Percentiles rank a stretch among this genome's conserved stretches.
These are phyloP conservation scores for Fusarium buharicum DNA, from an alignment of 2,329 filamentous ascomycete genomes.

Conservation along the genomic window DNA sequence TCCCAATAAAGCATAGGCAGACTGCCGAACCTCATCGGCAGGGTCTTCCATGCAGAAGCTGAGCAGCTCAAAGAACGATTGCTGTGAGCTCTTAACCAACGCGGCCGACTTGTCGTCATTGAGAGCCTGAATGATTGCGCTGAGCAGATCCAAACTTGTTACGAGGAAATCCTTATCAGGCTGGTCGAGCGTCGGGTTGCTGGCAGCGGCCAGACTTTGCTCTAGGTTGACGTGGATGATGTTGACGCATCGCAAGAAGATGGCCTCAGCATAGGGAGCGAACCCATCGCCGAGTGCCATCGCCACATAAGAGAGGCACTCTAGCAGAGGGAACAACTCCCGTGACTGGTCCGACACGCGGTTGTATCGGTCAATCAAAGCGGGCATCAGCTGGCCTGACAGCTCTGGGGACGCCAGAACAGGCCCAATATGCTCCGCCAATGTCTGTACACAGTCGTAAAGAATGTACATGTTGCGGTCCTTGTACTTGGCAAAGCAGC, in stretches of 20 bases:
- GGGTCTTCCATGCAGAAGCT: conserved; percentile 92
- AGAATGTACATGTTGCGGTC: conserved; percentile 99
- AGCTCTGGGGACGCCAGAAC: conserved; percentile 83
- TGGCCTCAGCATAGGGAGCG: conserved; percentile 83
- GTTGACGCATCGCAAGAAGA: conserved; percentile 87
- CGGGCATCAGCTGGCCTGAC: conserved; percentile 90
- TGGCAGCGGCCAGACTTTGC: conserved; percentile 75
- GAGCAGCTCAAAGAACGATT: conserved; percentile 89
- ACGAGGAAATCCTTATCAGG: conserved; percentile 98
- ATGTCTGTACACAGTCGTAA: conserved; percentile 97
- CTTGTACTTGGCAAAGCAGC: conserved; percentile 95
- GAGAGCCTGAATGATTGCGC: conserved; percentile 91
- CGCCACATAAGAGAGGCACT: conserved; percentile 94
- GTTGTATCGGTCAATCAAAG: conserved; percentile 87
- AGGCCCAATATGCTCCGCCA: conserved; percentile 89
- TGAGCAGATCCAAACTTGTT: conserved; percentile 92
- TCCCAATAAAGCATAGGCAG: conserved; percentile 91
- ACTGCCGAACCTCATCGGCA: conserved; percentile 93
- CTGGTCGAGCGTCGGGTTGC: conserved; percentile 74
- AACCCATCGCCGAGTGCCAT: conserved; percentile 86
- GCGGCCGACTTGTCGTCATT: conserved; percentile 77
- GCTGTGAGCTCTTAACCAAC: conserved; percentile 79
- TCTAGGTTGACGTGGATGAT: conserved; percentile 94
- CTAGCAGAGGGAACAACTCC: conserved; percentile 94
- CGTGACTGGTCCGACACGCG: conserved; percentile 87